Base-by-base conservation (phyloP, 805 yeast genomes). In the Cyberlindnera maritima region DNA sequence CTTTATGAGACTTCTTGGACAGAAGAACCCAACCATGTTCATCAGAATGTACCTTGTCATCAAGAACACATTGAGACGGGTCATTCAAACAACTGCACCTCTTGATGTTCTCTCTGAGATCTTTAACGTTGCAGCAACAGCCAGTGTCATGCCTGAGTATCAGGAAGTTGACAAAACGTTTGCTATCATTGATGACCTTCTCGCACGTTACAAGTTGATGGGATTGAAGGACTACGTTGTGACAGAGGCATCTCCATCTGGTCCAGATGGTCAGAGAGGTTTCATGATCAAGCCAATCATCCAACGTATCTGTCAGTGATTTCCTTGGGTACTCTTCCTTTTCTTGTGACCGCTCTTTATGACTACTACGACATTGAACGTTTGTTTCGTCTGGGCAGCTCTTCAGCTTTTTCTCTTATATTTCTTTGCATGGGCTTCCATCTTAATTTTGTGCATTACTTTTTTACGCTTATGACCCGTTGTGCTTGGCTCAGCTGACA, bases 11-110 rank as follows among this genome's bases (percentile, higher is more conserved):
- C 58, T 61, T 37, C 49, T 70, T 28, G 57, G 67, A 8, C 54
- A 57, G n/a, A 57, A 53, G 28, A 65, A 62, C 32, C 71, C 72
- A n/a, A 34, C 41, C 11, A 47, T 66, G 32, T 56, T 69, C 28
- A 62, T 70, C 54, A 63, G 57, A 29, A 51, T 66, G 26, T 70
- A 67, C 43, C 54, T 54, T 15, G 56, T 61, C 18, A 56, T 70
- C 17, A 61, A 63, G 37, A 43, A 48, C 8, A 65, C 62, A 9
- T 36, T 69, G n/a, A 67, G 72, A 50, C 58, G 53, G 34, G 23
- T 54, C 18, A 40, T 57, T 6, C 35, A 42, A 8, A 38, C 49
- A 17, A 32, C 55, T 2, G 41, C 48, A 14, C 44, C 59, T 2
- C 44, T 58, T 12, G 58, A 68, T 12, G 52, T 69, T 12, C 47